Base-by-base conservation (phyloP, 176 grass and related monocot genomes). In the Alopecurus myosuroides region DNA sequence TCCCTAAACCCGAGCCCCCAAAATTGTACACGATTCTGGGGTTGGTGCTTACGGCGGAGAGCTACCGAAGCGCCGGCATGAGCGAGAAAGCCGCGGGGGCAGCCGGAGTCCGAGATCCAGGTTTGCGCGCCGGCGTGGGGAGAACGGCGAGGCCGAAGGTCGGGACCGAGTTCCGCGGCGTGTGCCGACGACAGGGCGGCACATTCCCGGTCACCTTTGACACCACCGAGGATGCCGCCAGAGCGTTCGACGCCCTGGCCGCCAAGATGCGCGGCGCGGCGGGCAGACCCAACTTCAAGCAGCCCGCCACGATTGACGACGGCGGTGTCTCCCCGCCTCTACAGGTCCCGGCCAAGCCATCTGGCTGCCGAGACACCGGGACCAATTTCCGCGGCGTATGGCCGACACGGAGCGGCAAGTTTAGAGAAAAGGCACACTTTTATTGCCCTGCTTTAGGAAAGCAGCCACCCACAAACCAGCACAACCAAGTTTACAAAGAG, bases 171-270 rank as follows among this genome's bases (percentile, higher is more conserved):
- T 25, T 57, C 55, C 55, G 3, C n/a, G n/a, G 55, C 9, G 55
- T 57, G 55, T 25, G 3, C 55, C 0, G 9, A 1, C 22, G n/a
- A 23, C 55, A 22, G 55, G 55, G 55, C 9, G 55, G n/a, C 9
- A 57, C 11, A n/a, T 57, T 57, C 55, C n/a, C 22, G 9, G n/a
- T n/a, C 76, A 98, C 96, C 26, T 98, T 98, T 82, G 89, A 95
- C 91, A 98, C 86, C 33, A 91, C 96, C 28, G 93, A 98, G 90
- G 96, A 95, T 70, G 96, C 58, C 11, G 25, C 58, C 58, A 62
- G 58, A 15, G 58, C 58, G 13, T 62, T 13, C 58, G 25, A 14
- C 26, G 58, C 26, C 58, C 26, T 26, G 25, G 26, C 58, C 11
- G 25, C 30, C 25, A 62, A 14, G 58, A 62, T 62, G n/a, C 58